Evolutionary conservation across 192 early-diverging fungal species (phyloP).

Genomic region (Coemansia biformis): DNA sequence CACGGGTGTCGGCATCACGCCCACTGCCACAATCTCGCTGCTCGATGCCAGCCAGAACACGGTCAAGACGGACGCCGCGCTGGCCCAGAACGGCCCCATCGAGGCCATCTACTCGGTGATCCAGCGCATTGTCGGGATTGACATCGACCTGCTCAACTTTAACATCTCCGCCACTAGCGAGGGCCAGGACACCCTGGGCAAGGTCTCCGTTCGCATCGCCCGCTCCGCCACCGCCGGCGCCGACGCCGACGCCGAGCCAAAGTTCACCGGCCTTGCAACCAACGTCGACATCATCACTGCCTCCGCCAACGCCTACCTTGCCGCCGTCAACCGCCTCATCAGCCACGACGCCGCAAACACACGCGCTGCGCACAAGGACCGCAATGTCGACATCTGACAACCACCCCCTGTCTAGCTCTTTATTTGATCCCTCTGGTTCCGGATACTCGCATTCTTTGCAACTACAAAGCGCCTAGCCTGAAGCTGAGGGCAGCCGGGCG

Average conservation of each 20-base stretch:
- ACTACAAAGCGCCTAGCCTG: too few species aligned
- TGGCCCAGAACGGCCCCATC: constrained; percentile 76
- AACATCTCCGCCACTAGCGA: constrained; percentile 83
- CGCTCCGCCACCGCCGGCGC: constrained; percentile 58
- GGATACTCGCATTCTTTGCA: too few species aligned
- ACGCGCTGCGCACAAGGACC: constrained; percentile 34
- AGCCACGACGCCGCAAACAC: constrained; percentile 26
- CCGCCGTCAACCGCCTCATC: constrained; percentile 69
- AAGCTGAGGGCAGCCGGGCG: too few species aligned
- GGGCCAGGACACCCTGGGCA: constrained; percentile 82
- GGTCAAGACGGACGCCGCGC: constrained; percentile 66
- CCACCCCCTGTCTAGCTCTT: too few species aligned
- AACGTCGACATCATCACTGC: constrained; percentile 86
- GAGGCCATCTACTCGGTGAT: constrained; percentile 86
- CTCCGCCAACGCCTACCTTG: constrained; percentile 81
- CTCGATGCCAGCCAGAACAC: constrained; percentile 51
- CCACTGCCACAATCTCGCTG: constrained; percentile 78
- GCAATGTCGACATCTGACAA: constrained; percentile 41
- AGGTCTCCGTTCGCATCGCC: constrained; percentile 74
- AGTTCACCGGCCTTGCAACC: constrained; percentile 69
- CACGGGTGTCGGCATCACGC: constrained; percentile 63
- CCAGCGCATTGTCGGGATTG: constrained; percentile 72
- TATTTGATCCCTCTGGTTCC: too few species aligned
- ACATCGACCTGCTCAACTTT: constrained; percentile 74
- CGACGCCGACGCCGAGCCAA: constrained; percentile 28